A percentile compares a stretch with the other conserved stretches of the same genome.
Evolutionary conservation across 768 basidiomycete genomes (phyloP).

Genomic region (Rhodosporidiobolus odoratus): DNA sequence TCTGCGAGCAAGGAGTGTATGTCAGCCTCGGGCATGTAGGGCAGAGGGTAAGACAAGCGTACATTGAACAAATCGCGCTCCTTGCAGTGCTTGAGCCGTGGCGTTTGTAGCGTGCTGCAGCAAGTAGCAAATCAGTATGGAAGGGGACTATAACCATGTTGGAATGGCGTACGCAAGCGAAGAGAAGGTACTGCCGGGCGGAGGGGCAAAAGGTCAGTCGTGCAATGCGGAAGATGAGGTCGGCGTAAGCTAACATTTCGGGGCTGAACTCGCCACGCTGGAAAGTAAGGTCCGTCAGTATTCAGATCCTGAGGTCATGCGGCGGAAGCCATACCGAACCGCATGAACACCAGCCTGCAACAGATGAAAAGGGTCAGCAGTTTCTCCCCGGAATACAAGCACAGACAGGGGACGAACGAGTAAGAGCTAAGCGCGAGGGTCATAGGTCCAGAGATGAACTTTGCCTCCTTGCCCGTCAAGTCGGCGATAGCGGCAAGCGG

Average conservation of each 20-base stretch:
- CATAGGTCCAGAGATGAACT: slow-evolving; percentile 95
- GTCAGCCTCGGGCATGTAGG: not conserved
- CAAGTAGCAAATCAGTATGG: not conserved
- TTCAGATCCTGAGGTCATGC: not conserved
- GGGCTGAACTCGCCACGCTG: slow-evolving; percentile 91
- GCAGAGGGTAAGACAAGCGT: not conserved
- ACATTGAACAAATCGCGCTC: slow-evolving; percentile 59
- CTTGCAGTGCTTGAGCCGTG: slow-evolving; percentile 76
- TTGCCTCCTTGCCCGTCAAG: slow-evolving; percentile 78
- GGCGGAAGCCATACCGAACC: slow-evolving; percentile 76
- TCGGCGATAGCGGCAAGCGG: slow-evolving; percentile 89
- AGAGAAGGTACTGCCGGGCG: slow-evolving; percentile 85
- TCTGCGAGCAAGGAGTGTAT: slow-evolving; percentile 5
- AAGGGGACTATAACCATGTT: not conserved
- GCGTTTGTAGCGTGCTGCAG: slow-evolving; percentile 73
- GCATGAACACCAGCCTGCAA: slow-evolving; percentile 76
- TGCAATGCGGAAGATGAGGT: slow-evolving; percentile 24
- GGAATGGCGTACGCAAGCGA: slow-evolving; percentile 58
- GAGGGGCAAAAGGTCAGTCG: slow-evolving; percentile 64
- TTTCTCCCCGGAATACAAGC: slow-evolving; percentile 5
- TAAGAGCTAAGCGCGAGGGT: slow-evolving; percentile 81
- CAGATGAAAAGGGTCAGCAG: slow-evolving; percentile 9
- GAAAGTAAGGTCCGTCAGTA: not conserved
- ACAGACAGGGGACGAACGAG: slow-evolving; percentile 56
- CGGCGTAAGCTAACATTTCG: slow-evolving; percentile 65